Evolutionary conservation across 768 basidiomycete species (phyloP), one percentile per base, ranked within the genome.

Genomic region (Lentinula raphanica): DNA sequence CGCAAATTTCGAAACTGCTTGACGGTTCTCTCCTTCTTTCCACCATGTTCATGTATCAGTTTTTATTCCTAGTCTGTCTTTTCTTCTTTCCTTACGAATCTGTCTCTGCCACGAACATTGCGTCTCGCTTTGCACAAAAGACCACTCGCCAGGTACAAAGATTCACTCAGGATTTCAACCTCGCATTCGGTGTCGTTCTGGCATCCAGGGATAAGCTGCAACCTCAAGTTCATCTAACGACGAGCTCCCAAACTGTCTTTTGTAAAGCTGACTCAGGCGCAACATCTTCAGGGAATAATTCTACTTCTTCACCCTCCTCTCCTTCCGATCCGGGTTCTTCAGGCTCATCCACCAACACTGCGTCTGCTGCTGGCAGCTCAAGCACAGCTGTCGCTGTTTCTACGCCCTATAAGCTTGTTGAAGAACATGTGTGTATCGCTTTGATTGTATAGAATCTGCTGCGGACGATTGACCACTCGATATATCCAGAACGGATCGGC

Each of bases 351-450:
- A 56, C 54, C 17, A 21, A 45, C 9, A 56, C 54, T 13, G 54
- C 54, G 9, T 53, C 51, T 23, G 35, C 51, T 38, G 28, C 32
- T 11, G 54, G 21, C 36, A 32, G 28, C 32, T 31, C 54, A 21
- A 42, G 40, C n/a, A 56, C 54, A n/a, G 44, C 40, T 29, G 39
- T 46, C 12, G 54, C 54, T 32, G 57, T 75, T 4, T 68, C 76
- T 38, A 85, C 85, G 2, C 74, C 79, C 19, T 87, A 84, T 85
- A 81, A 81, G 56, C 72, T 88, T 49, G 71, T 75, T 15, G 79
- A 85, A 63, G 74, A 75, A 15, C 85, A 87, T 69, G 85, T 84
- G 67, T 60, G 81, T 77, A 56, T 40, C 27, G 25, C 11, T n/a
- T 7, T 31, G 15, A 21, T n/a, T n/a, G n/a, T 27, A 32, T 19